Evolutionary conservation across 768 basidiomycete species (phyloP).

Genomic region (Fistulinella prunicolor): DNA sequence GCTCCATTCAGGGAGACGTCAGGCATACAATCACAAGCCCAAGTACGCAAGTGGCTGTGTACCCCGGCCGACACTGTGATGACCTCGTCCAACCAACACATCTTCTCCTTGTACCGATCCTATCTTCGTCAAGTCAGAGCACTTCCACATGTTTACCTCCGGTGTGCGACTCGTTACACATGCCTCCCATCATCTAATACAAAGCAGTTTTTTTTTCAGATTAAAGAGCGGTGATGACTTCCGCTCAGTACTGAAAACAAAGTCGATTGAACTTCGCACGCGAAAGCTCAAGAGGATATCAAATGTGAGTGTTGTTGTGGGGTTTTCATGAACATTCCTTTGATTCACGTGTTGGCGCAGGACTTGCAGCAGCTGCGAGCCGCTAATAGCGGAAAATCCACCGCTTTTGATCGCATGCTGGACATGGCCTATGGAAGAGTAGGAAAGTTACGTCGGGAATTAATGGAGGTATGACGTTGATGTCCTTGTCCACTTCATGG

Average conservation of each 20-base stretch:
- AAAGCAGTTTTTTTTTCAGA: constrained; percentile 58
- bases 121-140: constrained; percentile 40
- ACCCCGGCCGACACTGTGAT: neutral
- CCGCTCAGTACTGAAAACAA: constrained; percentile 41
- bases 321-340: neutral
- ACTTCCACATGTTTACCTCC: constrained; percentile 47
- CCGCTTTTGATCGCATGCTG: constrained; percentile 56
- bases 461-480: constrained; percentile 52
- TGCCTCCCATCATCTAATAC: neutral
- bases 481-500: neutral
- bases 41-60: constrained; percentile 14
- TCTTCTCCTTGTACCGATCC: constrained; percentile 37
- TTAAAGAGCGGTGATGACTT: constrained; percentile 59
- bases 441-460: constrained; percentile 66
- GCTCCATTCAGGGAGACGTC: constrained; percentile 6
- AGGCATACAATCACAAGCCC: constrained; percentile 2
- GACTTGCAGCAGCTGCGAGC: constrained; percentile 48
- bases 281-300: constrained; percentile 48
- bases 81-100: constrained; percentile 2
- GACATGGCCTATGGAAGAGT: constrained; percentile 74
- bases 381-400: constrained; percentile 49
- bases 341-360: constrained; percentile 32
- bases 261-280: constrained; percentile 29
- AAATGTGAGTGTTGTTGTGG: constrained; percentile 39
- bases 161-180: constrained; percentile 28